A percentile compares a stretch with the other conserved stretches of the same genome.
phyloP scores from a whole-genome alignment of 192 early-diverging fungal genomes.

The Spizellomyces punctatus region DNA sequence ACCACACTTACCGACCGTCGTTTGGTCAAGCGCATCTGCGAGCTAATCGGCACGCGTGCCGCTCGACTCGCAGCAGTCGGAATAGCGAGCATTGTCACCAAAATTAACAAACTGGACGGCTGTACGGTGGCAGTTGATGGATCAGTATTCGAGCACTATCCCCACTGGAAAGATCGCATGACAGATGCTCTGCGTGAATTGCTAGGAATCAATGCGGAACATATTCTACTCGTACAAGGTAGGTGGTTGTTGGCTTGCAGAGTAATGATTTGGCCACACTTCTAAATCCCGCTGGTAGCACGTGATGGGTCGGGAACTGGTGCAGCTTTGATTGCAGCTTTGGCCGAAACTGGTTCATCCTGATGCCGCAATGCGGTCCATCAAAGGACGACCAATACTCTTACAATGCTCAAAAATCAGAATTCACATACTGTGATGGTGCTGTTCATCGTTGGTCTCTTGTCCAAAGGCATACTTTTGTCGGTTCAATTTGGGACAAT shows the following conservation, averaged over 20 bases:
- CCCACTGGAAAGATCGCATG: conserved; percentile 79
- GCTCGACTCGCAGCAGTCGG: conserved; percentile 74
- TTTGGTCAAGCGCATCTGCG: conserved; percentile 70
- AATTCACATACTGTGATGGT: too few relatives aligned
- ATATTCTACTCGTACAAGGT: conserved; percentile 73
- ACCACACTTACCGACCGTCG: conserved; percentile 67
- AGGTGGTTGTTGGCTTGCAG: not conserved
- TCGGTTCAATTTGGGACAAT: too few relatives aligned
- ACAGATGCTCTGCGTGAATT: conserved; percentile 71
- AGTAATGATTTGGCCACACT: not conserved
- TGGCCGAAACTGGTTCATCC: not conserved
- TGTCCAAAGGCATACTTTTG: too few relatives aligned
- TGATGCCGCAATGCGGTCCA: not conserved
- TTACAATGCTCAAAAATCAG: too few relatives aligned
- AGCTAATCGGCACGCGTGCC: conserved; percentile 77
- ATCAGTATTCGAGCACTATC: conserved; percentile 85
- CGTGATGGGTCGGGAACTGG: conserved; percentile 74
- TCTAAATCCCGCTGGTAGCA: not conserved
- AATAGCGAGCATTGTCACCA: conserved; percentile 69
- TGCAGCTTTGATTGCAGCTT: conserved; percentile 46
- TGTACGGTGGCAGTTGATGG: conserved; percentile 89
- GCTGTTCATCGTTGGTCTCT: too few relatives aligned
- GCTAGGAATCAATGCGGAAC: conserved; percentile 65
- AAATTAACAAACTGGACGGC: conserved; percentile 56
- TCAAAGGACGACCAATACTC: too few relatives aligned